These are phyloP conservation scores for Phenoliferia sp. DNA, from an alignment of 1,284 basidiomycete species.

Conservation along the genomic window DNA sequence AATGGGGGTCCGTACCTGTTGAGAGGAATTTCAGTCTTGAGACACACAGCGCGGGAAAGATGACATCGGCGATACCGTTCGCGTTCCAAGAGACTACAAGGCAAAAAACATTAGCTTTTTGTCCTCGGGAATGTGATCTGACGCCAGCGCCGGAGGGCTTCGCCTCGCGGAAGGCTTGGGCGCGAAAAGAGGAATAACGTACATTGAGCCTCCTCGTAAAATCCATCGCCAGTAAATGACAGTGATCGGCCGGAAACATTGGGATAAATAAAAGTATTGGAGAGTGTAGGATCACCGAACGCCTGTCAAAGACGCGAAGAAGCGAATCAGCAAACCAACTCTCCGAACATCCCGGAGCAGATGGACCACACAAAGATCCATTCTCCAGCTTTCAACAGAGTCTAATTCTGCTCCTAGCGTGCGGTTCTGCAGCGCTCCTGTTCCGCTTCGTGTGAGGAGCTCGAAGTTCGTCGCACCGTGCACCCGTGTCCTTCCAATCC, in stretches of 20 bases:
- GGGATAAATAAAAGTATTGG: conserved; percentile 24
- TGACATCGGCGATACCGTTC: neutral
- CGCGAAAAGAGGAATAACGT: neutral
- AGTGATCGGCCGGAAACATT: conserved; percentile 18
- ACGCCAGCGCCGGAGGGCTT: no score
- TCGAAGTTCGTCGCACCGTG: no score
- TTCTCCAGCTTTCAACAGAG: neutral
- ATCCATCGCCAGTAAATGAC: conserved; percentile 23
- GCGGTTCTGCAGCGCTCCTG: no score
- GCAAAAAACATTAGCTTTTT: neutral
- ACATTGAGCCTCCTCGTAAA: conserved; percentile 24
- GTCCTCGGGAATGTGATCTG: no score
- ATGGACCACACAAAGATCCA: neutral
- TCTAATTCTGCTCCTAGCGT: no score
- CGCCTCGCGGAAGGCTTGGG: no score
- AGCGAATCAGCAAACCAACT: neutral
- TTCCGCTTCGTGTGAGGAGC: no score
- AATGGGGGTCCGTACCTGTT: conserved; percentile 20
- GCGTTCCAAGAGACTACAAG: neutral
- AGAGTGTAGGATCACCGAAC: conserved; percentile 7
- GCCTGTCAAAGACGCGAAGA: neutral
- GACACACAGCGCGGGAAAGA: no score
- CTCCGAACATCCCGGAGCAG: neutral
- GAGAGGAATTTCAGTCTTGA: conserved; percentile 18
- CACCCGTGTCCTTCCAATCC: neutral